phyloP scores from a whole-genome alignment of 371 early-diverging fungal genomes.

The Cladochytrium tenue region DNA sequence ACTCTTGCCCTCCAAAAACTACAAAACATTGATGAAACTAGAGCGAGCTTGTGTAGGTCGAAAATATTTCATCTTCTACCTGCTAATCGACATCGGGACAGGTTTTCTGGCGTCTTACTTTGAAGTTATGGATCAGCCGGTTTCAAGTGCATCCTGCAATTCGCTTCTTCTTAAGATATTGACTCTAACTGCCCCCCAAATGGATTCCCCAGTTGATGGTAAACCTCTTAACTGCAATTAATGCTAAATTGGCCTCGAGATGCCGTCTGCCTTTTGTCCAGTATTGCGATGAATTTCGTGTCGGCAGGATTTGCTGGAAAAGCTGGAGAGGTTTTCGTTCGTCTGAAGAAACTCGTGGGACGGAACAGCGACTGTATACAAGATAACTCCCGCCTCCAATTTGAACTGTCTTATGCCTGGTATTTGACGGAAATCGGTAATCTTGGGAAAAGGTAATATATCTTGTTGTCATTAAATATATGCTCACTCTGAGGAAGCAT shows the following conservation, averaged over 20 bases:
- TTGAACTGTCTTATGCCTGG: not conserved
- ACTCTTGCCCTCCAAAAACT: no score
- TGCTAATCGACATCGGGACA: no score
- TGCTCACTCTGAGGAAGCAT: not conserved
- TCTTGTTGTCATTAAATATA: no score
- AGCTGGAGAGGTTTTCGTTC: not conserved
- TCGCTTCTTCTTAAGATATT: no score
- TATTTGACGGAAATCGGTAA: not conserved
- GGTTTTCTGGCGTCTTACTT: not conserved
- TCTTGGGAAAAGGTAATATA: slow-evolving; percentile 4
- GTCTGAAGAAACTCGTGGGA: not conserved
- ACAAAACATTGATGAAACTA: no score
- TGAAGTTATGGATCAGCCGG: not conserved
- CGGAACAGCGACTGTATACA: not conserved
- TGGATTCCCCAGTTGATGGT: no score
- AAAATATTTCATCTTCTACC: no score
- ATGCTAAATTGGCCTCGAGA: not conserved
- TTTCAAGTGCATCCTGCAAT: not conserved
- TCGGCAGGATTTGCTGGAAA: not conserved
- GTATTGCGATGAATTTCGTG: not conserved
- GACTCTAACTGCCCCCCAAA: no score
- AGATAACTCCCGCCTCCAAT: not conserved
- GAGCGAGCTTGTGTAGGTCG: no score
- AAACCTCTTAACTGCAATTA: no score
- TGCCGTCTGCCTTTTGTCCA: not conserved